Evolutionary conservation across 2,329 filamentous ascomycete genomes (phyloP).

Genomic region (Cercospora zeina): DNA sequence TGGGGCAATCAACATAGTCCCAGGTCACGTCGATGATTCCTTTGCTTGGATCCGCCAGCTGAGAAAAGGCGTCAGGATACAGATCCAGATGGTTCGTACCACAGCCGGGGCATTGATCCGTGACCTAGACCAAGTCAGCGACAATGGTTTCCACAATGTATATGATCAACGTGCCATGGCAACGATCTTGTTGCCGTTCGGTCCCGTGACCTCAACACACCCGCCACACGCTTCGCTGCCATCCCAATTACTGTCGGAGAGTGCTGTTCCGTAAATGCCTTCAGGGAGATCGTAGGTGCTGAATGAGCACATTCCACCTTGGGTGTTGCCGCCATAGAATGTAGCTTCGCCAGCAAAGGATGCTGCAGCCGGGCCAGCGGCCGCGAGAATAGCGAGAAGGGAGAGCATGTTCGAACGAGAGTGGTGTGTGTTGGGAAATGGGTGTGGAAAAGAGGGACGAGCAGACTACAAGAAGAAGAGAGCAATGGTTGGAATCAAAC

Average conservation of each 20-base stretch:
- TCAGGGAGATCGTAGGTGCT: slow-evolving; percentile 62
- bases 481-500: background rate
- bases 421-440: background rate
- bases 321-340: slow-evolving; percentile 36
- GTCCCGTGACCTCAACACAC: slow-evolving; percentile 62
- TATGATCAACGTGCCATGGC: slow-evolving; percentile 57
- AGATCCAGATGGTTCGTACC: slow-evolving; percentile 58
- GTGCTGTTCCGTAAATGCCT: slow-evolving; percentile 61
- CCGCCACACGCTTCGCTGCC: slow-evolving; percentile 59
- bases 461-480: background rate
- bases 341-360: slow-evolving; percentile 31
- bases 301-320: slow-evolving; percentile 65
- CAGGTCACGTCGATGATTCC: slow-evolving; percentile 55
- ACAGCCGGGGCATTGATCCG: slow-evolving; percentile 60
- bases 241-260: slow-evolving; percentile 61
- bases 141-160: background rate
- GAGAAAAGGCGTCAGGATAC: slow-evolving; percentile 53
- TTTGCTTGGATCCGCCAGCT: slow-evolving; percentile 47
- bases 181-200: slow-evolving; percentile 55
- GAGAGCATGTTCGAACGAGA: slow-evolving; percentile 19
- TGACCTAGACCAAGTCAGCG: slow-evolving; percentile 45
- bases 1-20: slow-evolving; percentile 54
- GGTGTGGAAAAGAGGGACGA: background rate
- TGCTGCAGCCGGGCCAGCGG: slow-evolving; percentile 20
- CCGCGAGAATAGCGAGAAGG: slow-evolving; percentile 26